Conservation (phyloP, 306 rosid genomes). For the Cucurbita maxima region DNA sequence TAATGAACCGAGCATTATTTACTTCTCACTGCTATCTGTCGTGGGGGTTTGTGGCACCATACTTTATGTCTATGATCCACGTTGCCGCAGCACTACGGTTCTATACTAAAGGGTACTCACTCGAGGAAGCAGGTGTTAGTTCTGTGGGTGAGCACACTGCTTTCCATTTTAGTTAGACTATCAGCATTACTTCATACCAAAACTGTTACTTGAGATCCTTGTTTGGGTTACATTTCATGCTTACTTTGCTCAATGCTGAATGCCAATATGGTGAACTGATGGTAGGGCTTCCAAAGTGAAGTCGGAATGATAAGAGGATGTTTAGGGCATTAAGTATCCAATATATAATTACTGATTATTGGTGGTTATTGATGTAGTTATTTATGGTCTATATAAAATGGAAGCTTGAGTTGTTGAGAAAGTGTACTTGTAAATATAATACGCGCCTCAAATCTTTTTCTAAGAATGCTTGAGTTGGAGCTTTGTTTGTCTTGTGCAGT, state of each 20-base stretch:
- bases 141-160: constrained; percentile 55
- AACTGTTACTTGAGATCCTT: background rate
- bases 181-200: constrained; percentile 10
- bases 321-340: background rate
- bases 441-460: background rate
- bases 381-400: background rate
- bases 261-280: background rate
- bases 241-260: background rate
- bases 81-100: constrained; percentile 49
- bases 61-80: constrained; percentile 54
- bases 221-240: background rate
- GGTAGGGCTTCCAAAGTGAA: background rate
- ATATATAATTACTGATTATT: background rate
- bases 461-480: background rate
- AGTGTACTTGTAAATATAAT: background rate
- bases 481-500: background rate
- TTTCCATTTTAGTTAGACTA: constrained; percentile 27
- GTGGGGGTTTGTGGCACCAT: constrained; percentile 91
- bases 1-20: constrained; percentile 92
- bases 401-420: background rate
- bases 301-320: background rate
- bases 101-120: constrained; percentile 35
- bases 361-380: background rate
- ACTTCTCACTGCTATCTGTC: constrained; percentile 72
- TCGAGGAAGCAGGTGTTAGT: constrained; percentile 38